phyloP scores from a whole-genome alignment of 768 basidiomycete genomes.

The Mrakia hoshinonis region DNA sequence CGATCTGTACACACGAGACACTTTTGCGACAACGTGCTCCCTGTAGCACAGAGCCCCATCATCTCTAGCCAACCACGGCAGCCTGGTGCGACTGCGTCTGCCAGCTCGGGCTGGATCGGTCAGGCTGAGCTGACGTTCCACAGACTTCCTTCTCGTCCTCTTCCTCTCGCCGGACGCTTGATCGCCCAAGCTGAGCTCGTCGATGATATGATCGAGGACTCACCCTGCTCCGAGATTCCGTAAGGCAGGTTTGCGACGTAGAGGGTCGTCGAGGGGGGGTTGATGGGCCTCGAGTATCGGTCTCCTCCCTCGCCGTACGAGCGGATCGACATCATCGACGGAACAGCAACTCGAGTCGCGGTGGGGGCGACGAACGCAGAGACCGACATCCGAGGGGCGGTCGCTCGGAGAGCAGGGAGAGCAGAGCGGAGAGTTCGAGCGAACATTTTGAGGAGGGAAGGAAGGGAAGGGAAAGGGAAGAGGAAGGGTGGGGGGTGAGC shows the following conservation, averaged over 20 bases:
- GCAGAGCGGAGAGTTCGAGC: constrained; percentile 3
- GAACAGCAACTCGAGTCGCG: background rate
- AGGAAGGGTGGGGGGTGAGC: too few relatives aligned
- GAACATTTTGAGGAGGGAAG: background rate
- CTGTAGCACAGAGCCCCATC: too few relatives aligned
- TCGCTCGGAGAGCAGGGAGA: constrained; percentile 1
- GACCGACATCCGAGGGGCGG: constrained; percentile 10
- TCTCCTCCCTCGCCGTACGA: background rate
- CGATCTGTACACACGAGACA: too few relatives aligned
- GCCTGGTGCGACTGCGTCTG: too few relatives aligned
- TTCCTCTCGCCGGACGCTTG: background rate
- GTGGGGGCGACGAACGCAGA: constrained; percentile 12
- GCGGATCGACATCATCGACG: constrained; percentile 4
- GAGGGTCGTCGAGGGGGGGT: constrained; percentile 6
- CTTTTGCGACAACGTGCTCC: too few relatives aligned
- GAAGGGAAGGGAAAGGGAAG: background rate
- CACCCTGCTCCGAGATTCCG: background rate
- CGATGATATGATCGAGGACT: too few relatives aligned
- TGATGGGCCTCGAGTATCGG: background rate
- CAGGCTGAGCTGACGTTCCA: too few relatives aligned
- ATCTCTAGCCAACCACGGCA: too few relatives aligned
- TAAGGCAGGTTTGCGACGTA: constrained; percentile 6
- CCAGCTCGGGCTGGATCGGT: too few relatives aligned
- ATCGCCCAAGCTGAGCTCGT: background rate
- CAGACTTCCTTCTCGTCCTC: background rate